A percentile compares a stretch with the other conserved stretches of the same genome.
Evolutionary conservation across 495 filamentous ascomycete genomes (phyloP).

Genomic region (Penicillium steckii): DNA sequence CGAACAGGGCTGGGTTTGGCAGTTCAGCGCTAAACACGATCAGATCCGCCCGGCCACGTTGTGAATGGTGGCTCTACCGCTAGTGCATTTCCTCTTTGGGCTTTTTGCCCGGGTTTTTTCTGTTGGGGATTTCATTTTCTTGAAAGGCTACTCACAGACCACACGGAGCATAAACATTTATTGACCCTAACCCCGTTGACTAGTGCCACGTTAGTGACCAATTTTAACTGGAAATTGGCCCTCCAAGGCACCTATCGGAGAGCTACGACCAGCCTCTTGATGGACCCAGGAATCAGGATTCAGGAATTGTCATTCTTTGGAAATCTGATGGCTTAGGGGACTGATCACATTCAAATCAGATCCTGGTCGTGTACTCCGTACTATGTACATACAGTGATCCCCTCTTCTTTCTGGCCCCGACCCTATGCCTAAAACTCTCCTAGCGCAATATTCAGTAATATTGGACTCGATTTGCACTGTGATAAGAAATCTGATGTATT

Average conservation of each 20-base stretch:
- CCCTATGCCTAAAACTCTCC: too few species aligned
- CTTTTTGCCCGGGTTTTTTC: conserved; percentile 1
- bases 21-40: conserved; percentile 31
- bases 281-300: background rate
- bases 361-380: too few species aligned
- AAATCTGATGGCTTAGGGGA: conserved; percentile 8
- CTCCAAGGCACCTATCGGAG: background rate
- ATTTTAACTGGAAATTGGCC: conserved; percentile 11
- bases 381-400: conserved; percentile 7
- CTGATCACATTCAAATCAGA: conserved; percentile 17
- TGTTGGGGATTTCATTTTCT: background rate
- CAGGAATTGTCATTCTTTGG: background rate
- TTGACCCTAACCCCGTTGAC: conserved; percentile 1
- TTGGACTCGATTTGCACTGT: background rate
- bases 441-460: background rate
- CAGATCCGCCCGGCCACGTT: conserved; percentile 35
- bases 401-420: too few species aligned
- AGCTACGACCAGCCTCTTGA: background rate
- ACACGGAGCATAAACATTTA: conserved; percentile 10
- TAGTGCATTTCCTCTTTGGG: background rate
- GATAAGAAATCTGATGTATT: too few species aligned
- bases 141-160: conserved; percentile 12
- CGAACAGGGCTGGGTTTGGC: conserved; percentile 16
- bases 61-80: conserved; percentile 31
- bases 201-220: conserved; percentile 9